Base-by-base conservation (phyloP, 1,284 basidiomycete species). In the Moesziomyces globuligerus region DNA sequence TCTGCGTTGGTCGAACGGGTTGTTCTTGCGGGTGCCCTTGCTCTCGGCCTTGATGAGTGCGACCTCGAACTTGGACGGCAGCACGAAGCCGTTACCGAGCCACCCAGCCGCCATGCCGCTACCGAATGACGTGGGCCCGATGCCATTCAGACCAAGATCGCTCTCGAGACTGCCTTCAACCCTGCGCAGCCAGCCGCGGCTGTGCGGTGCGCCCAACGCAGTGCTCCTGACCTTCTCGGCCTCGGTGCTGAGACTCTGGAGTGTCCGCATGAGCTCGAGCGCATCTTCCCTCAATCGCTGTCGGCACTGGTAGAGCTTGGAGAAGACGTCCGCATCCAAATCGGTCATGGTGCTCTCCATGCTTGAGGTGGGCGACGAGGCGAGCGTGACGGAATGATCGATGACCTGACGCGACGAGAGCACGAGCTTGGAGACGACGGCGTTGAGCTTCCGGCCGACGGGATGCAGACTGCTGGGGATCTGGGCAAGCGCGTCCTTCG, bases 401-500 rank as follows among this genome's bases (percentile, higher is more conserved):
- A 81, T 78, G 40, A 81, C 77, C 34, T 85, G 83, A 4, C 85
- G 82, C 8, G 84, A 77, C 10, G 84, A 84, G 3, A 86, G 79
- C 11, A 84, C 81, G 18, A 86, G 80, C 55, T 85, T 85, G 21
- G 85, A 84, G 15, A 86, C 79, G 7, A 84, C 83, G 0, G 84
- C 83, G 17, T 83, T 84, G 46, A 86, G 82, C 50, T 85, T 85
- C 29, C 83, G 83, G 25, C 84, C 82, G 24, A 81, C 73, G 2
- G 79, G 80, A 18, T 83, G 81, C 24, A 86, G 77, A 5, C 45
- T 21, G 20, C 32, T 34, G 4, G 68, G 68, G 15, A 57, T 66
- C 7, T 53, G 51, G 3, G 53, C 55, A 5, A 52, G 18, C 18
- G 49, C 39, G 38, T 71, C 68, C 34, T 54, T 66, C 4, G 52